Conservation (phyloP, 83 land plant species). For the Picea engelmannii region DNA sequence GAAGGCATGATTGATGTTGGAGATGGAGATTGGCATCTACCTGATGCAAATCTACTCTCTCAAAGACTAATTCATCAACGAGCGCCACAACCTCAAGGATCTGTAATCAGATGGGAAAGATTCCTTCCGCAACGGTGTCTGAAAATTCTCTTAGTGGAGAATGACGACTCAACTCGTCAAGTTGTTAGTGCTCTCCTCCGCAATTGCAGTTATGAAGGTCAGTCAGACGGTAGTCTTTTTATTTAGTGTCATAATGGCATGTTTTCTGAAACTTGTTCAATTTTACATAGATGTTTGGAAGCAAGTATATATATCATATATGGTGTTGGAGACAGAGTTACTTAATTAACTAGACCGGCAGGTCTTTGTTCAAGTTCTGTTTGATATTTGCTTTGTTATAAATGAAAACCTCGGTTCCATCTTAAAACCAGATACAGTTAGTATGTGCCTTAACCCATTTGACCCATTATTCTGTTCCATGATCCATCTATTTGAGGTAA, state of each 20-base stretch:
- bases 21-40: constrained; percentile 7
- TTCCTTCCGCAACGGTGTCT: constrained; percentile 49
- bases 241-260: no score
- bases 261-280: no score
- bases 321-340: neutral
- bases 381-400: neutral
- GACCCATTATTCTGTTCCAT: no score
- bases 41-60: constrained; percentile 3
- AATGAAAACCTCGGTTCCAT: neutral
- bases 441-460: neutral
- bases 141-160: constrained; percentile 72
- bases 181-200: constrained; percentile 66
- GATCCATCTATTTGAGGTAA: no score
- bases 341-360: neutral
- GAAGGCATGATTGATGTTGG: neutral
- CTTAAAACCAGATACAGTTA: neutral
- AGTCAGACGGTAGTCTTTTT: neutral
- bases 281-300: no score
- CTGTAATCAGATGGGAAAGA: constrained; percentile 57
- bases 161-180: constrained; percentile 71
- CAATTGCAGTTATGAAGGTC: constrained; percentile 79
- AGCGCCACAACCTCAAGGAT: constrained; percentile 15
- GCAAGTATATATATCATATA: neutral
- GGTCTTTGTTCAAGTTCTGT: constrained; percentile 7
- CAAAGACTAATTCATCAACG: neutral